These are phyloP conservation scores for Hypomyces perniciosus DNA, from an alignment of 2,329 filamentous ascomycete genomes.

Conservation along the genomic window DNA sequence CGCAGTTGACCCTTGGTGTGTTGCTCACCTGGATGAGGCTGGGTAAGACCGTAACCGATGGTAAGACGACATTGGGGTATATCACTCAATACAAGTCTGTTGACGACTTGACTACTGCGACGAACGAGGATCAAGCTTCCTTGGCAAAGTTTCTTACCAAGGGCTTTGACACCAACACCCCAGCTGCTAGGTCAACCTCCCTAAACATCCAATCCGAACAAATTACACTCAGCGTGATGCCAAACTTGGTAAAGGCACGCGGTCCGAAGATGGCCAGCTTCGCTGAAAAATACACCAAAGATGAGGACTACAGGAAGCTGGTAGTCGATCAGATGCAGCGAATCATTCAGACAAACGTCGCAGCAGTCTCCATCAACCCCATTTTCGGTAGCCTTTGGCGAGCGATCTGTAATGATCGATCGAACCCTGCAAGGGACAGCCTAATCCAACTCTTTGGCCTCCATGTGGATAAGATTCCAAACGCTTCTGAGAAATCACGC, in stretches of 20 bases:
- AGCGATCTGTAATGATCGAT: slow-evolving; percentile 41
- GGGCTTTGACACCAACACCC: not conserved
- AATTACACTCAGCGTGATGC: slow-evolving; percentile 19
- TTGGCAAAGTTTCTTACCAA: slow-evolving; percentile 1
- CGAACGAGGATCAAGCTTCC: not conserved
- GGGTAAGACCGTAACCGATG: slow-evolving; percentile 14
- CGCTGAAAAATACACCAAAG: slow-evolving; percentile 34
- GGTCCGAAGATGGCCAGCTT: slow-evolving; percentile 27
- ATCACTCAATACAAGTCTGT: slow-evolving; percentile 12
- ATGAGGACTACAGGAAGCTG: slow-evolving; percentile 32
- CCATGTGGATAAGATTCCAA: slow-evolving; percentile 30
- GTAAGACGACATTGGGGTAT: slow-evolving; percentile 2
- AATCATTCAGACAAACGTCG: slow-evolving; percentile 39
- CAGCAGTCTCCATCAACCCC: slow-evolving; percentile 41
- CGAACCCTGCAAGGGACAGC: slow-evolving; percentile 33
- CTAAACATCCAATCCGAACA: slow-evolving; percentile 10
- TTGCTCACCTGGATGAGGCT: slow-evolving; percentile 40
- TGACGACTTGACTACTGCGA: not conserved
- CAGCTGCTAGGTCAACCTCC: not conserved
- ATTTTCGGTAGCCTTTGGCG: slow-evolving; percentile 47
- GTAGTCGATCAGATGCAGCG: slow-evolving; percentile 34
- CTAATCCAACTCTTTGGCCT: slow-evolving; percentile 38
- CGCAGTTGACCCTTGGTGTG: slow-evolving; percentile 35
- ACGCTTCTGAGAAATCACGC: slow-evolving; percentile 27
- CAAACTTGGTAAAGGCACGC: slow-evolving; percentile 18